phyloP scores from a whole-genome alignment of 345 rosid species.

The Raphanus sativus region DNA sequence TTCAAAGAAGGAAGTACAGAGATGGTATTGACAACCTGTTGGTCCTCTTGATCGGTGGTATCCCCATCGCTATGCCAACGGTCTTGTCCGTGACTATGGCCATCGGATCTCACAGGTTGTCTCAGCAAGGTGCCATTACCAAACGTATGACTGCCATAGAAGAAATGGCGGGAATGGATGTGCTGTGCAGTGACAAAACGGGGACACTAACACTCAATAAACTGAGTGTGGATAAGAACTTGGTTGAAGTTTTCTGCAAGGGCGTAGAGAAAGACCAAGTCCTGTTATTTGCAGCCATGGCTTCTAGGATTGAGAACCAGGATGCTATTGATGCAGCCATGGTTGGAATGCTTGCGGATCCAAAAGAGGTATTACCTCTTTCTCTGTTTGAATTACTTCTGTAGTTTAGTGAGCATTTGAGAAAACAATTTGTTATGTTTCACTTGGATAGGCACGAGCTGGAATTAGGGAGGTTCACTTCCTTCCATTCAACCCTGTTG shows the following conservation, averaged over 20 bases:
- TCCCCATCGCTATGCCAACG: conserved; percentile 98
- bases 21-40: conserved; percentile 78
- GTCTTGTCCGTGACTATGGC: conserved; percentile 72
- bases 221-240: conserved; percentile 43
- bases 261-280: conserved; percentile 46
- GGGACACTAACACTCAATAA: conserved; percentile 44
- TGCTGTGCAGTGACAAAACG: conserved; percentile 56
- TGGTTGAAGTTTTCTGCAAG: conserved; percentile 43
- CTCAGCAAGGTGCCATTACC: conserved; percentile 47
- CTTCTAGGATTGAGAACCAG: conserved; percentile 46
- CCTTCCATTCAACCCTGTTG: conserved; percentile 65
- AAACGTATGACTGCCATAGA: conserved; percentile 48
- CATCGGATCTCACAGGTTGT: conserved; percentile 44
- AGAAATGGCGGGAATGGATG: conserved; percentile 49
- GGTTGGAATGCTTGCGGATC: conserved; percentile 52
- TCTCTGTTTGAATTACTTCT: conserved; percentile 10
- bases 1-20: conserved; percentile 52
- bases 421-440: conserved; percentile 14
- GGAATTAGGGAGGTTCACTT: conserved; percentile 50
- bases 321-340: conserved; percentile 51
- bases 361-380: conserved; percentile 40
- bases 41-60: conserved; percentile 91
- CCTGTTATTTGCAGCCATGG: conserved; percentile 41
- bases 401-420: neutral
- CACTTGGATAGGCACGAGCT: conserved; percentile 49